These are phyloP conservation scores for Starmera quercuum DNA, from an alignment of 805 yeast species.

Conservation along the genomic window DNA sequence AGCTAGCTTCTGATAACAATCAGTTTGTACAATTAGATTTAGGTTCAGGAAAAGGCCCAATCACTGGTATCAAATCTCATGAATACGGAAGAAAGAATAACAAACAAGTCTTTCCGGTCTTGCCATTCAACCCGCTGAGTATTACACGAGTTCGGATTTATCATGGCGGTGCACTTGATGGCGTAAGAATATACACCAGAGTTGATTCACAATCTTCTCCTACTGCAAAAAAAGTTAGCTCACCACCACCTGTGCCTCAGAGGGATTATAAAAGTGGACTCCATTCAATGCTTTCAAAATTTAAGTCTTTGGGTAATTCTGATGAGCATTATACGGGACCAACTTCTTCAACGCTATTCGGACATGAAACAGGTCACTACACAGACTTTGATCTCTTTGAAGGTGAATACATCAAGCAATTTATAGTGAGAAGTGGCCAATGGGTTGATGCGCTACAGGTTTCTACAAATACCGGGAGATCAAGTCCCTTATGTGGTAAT, in stretches of 20 bases:
- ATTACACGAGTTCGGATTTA: slow-evolving; percentile 55
- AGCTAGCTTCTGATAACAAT: slow-evolving; percentile 8
- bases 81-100: slow-evolving; percentile 22
- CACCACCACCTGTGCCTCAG: slow-evolving; percentile 39
- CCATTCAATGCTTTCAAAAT: slow-evolving; percentile 15
- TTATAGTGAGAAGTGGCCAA: slow-evolving; percentile 64
- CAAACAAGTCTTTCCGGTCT: slow-evolving; percentile 17
- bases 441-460: slow-evolving; percentile 90
- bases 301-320: slow-evolving; percentile 9
- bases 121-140: slow-evolving; percentile 28
- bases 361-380: slow-evolving; percentile 44
- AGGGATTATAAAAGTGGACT: slow-evolving; percentile 33
- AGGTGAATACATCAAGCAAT: slow-evolving; percentile 54
- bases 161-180: slow-evolving; percentile 78
- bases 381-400: slow-evolving; percentile 46
- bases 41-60: slow-evolving; percentile 31
- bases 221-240: slow-evolving; percentile 6
- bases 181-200: slow-evolving; percentile 48
- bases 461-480: slow-evolving; percentile 47
- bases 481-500: slow-evolving; percentile 59
- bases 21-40: slow-evolving; percentile 24
- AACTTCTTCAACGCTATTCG: slow-evolving; percentile 28
- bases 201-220: slow-evolving; percentile 9
- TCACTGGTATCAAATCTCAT: slow-evolving; percentile 32
- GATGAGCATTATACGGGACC: slow-evolving; percentile 1